A percentile compares a stretch with the other conserved stretches of the same genome.
These are phyloP conservation scores for Aspergillus ellipticus DNA, from an alignment of 495 filamentous ascomycete species.

Conservation along the genomic window DNA sequence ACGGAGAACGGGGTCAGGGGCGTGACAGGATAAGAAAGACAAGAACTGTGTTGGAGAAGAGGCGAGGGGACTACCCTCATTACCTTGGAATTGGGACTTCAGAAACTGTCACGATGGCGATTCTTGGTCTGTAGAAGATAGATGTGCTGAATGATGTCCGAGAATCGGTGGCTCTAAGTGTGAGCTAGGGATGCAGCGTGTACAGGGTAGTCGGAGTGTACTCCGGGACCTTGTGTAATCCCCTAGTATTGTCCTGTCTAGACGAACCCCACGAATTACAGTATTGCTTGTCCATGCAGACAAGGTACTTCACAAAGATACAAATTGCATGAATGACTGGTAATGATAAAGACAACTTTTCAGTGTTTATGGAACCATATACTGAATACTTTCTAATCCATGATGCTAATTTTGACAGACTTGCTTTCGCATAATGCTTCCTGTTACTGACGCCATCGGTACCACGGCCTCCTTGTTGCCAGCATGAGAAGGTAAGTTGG, in stretches of 20 bases:
- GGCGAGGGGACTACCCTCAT: neutral
- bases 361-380: too few species aligned
- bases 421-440: too few species aligned
- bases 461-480: too few species aligned
- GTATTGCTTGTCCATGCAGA: too few species aligned
- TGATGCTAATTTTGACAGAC: too few species aligned
- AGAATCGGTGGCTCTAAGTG: neutral
- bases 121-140: neutral
- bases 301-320: too few species aligned
- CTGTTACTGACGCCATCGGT: too few species aligned
- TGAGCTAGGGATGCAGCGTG: conserved; percentile 15
- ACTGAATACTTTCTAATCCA: too few species aligned
- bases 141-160: neutral
- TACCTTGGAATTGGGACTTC: neutral
- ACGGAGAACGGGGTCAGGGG: neutral
- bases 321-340: too few species aligned
- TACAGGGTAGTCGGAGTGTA: conserved; percentile 2
- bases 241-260: conserved; percentile 5
- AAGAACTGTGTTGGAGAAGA: neutral
- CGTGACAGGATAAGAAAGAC: neutral
- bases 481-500: too few species aligned
- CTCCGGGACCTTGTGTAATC: conserved; percentile 6
- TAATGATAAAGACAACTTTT: too few species aligned
- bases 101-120: too few species aligned
- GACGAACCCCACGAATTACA: conserved; percentile 1